phyloP scores from a whole-genome alignment of 2,329 filamentous ascomycete genomes.

The Exophiala dermatitidis region DNA sequence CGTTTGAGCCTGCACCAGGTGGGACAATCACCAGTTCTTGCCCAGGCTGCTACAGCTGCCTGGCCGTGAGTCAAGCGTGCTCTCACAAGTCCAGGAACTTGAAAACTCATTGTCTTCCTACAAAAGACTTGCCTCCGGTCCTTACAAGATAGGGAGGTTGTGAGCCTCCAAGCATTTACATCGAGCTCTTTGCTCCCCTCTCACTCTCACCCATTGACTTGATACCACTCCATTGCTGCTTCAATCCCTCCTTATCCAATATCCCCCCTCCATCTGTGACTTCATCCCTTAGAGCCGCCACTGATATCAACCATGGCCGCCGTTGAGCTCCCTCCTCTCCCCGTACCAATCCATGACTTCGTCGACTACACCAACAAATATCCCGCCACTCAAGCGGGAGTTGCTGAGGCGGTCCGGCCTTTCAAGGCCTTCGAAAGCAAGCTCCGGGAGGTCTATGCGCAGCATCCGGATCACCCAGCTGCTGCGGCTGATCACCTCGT shows the following conservation, averaged over 20 bases:
- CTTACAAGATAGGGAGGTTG: no score
- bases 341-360: conserved; percentile 17
- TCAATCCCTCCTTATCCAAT: not conserved
- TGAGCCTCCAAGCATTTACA: no score
- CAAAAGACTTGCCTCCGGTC: no score
- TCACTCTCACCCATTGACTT: no score
- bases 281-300: not conserved
- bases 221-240: no score
- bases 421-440: conserved; percentile 35
- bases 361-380: conserved; percentile 22
- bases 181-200: no score
- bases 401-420: conserved; percentile 30
- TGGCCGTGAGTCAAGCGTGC: not conserved
- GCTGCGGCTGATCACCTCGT: conserved; percentile 31
- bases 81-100: not conserved
- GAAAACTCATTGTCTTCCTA: not conserved
- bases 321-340: conserved; percentile 16
- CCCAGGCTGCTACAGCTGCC: conserved; percentile 6
- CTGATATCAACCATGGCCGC: not conserved
- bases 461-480: conserved; percentile 32
- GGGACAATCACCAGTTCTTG: not conserved
- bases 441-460: conserved; percentile 35
- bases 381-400: conserved; percentile 27
- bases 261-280: not conserved
- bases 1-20: not conserved